Conservation (phyloP, 2,329 filamentous ascomycete genomes). For the Diaporthe sp. region DNA sequence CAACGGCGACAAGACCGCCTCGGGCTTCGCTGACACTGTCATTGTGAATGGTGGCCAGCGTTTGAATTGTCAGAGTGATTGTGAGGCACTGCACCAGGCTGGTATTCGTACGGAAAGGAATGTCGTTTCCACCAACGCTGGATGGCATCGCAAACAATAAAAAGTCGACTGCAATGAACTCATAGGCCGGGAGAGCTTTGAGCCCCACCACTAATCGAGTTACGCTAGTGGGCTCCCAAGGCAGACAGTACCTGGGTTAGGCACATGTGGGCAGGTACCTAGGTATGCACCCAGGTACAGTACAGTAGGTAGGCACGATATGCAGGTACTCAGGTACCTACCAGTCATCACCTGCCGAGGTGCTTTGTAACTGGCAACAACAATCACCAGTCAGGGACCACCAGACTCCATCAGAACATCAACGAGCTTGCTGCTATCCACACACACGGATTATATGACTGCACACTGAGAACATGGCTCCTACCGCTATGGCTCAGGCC, state of each 20-base stretch:
- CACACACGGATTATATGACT: background rate
- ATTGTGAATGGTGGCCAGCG: slow-evolving; percentile 46
- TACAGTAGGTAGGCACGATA: background rate
- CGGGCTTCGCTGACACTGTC: slow-evolving; percentile 62
- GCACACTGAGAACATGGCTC: background rate
- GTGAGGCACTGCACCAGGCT: slow-evolving; percentile 35
- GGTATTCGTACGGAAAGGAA: slow-evolving; percentile 24
- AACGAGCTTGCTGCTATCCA: background rate
- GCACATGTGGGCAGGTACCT: background rate
- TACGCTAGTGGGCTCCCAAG: slow-evolving; percentile 18
- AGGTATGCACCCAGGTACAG: background rate
- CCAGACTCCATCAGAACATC: slow-evolving; percentile 1
- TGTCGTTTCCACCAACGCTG: background rate
- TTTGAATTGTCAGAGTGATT: slow-evolving; percentile 1
- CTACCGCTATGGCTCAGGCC: slow-evolving; percentile 2
- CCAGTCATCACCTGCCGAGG: background rate
- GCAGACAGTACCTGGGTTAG: background rate
- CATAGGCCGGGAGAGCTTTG: slow-evolving; percentile 36
- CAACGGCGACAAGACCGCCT: slow-evolving; percentile 70
- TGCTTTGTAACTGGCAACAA: slow-evolving; percentile 20
- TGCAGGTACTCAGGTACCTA: slow-evolving; percentile 17
- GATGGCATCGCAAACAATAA: slow-evolving; percentile 14
- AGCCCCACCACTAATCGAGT: slow-evolving; percentile 31
- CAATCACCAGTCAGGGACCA: slow-evolving; percentile 1
- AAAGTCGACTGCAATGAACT: slow-evolving; percentile 34